Percentiles rank a stretch among this genome's conserved stretches.
phyloP scores from a whole-genome alignment of 78 protist genomes.

The Goniomonas avonlea region DNA sequence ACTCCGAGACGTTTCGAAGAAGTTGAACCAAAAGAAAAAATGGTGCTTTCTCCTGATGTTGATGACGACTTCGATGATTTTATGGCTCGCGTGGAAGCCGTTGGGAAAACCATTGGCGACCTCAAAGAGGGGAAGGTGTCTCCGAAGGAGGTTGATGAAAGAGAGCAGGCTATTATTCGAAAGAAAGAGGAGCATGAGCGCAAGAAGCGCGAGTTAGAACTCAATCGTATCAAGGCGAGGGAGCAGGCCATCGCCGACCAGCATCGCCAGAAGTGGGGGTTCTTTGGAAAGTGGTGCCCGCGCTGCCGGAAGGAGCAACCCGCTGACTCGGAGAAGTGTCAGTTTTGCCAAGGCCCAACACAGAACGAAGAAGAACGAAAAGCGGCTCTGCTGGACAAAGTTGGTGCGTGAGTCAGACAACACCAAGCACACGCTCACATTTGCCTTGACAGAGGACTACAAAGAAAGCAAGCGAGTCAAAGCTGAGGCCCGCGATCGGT shows the following conservation, averaged over 20 bases:
- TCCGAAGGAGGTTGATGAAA: neutral
- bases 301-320: constrained; percentile 8
- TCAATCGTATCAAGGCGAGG: neutral
- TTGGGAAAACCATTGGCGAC: neutral
- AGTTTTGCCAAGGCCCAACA: no score
- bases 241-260: no score
- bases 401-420: no score
- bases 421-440: no score
- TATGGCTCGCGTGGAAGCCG: neutral
- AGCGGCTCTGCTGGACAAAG: no score
- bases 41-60: no score
- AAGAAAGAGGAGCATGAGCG: constrained; percentile 3
- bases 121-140: neutral
- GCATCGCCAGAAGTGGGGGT: constrained; percentile 19
- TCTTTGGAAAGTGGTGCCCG: constrained; percentile 4
- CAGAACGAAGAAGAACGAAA: no score
- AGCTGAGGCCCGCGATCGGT: constrained; percentile 2
- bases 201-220: neutral
- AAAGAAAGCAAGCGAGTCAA: no score
- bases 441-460: no score
- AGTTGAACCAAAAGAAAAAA: no score
- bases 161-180: neutral
- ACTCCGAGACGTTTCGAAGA: no score
- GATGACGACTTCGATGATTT: constrained; percentile 11
- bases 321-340: no score